A percentile compares a stretch with the other conserved stretches of the same genome.
These are phyloP conservation scores for Hypericum perforatum DNA, from an alignment of 345 rosid genomes.

Conservation along the genomic window DNA sequence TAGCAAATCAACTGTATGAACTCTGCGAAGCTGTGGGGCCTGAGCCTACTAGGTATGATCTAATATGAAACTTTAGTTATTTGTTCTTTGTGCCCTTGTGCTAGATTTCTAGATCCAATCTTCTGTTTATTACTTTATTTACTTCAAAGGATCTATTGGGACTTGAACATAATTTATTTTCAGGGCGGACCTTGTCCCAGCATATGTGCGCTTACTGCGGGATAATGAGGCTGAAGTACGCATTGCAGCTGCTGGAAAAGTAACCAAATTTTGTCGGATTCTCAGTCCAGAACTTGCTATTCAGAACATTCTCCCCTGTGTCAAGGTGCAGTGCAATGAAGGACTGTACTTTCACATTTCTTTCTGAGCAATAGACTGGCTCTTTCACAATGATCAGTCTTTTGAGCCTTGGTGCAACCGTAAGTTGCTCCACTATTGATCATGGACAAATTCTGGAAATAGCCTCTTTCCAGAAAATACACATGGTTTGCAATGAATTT, in stretches of 20 bases:
- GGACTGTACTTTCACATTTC: background rate
- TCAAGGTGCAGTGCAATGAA: conserved; percentile 44
- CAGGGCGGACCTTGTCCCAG: conserved; percentile 85
- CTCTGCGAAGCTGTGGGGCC: conserved; percentile 96
- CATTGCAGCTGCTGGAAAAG: conserved; percentile 95
- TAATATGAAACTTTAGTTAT: background rate
- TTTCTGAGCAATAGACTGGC: background rate
- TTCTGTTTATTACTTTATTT: background rate
- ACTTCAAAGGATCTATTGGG: background rate
- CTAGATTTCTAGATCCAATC: background rate
- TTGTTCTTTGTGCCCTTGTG: background rate
- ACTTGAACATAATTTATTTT: conserved; percentile 2
- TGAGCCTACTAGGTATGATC: conserved; percentile 70
- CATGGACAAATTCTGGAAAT: no score
- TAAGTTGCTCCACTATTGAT: no score
- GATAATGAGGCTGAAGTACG: conserved; percentile 99
- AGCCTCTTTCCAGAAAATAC: no score
- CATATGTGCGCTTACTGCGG: conserved; percentile 85
- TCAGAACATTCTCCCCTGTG: conserved; percentile 80
- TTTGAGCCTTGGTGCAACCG: no score
- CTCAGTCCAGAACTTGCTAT: conserved; percentile 78
- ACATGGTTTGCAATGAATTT: no score
- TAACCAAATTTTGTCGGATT: conserved; percentile 83
- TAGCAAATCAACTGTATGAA: conserved; percentile 92
- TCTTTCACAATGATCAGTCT: background rate